These are phyloP conservation scores for Tuber brumale DNA, from an alignment of 495 filamentous ascomycete genomes.

Conservation along the genomic window DNA sequence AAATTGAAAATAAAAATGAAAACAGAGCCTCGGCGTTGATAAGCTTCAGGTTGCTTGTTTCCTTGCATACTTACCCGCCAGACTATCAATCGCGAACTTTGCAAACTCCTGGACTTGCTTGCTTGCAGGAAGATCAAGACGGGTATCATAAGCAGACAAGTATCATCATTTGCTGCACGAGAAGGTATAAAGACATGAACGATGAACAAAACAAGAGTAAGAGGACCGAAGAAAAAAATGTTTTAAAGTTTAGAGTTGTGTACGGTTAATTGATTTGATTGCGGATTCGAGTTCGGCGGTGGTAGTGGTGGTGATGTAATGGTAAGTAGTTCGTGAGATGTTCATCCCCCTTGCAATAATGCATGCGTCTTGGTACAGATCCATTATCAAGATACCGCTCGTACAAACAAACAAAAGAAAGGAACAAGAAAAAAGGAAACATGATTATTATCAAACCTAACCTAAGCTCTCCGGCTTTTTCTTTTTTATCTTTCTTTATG, in stretches of 20 bases:
- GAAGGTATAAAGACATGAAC: constrained; percentile 33
- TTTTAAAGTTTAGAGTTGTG: background rate
- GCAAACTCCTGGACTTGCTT: background rate
- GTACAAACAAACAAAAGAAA: constrained; percentile 13
- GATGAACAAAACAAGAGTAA: constrained; percentile 42
- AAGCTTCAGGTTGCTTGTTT: background rate
- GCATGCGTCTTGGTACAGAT: background rate
- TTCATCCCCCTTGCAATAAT: background rate
- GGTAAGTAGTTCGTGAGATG: background rate
- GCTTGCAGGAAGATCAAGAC: background rate
- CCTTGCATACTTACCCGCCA: background rate
- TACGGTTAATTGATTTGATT: background rate
- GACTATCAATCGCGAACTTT: background rate
- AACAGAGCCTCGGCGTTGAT: background rate
- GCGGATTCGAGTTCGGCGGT: background rate
- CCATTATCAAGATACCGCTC: background rate
- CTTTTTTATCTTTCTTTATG: background rate
- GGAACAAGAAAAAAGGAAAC: constrained; percentile 37
- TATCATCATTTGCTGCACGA: constrained; percentile 11
- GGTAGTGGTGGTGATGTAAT: background rate
- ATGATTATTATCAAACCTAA: constrained; percentile 11
- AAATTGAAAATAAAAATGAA: background rate
- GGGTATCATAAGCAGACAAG: background rate
- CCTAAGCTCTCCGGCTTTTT: background rate
- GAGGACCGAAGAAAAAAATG: constrained; percentile 34